These are phyloP conservation scores for Aechmea fasciata DNA, from an alignment of 176 grass and related monocot genomes.

Conservation along the genomic window DNA sequence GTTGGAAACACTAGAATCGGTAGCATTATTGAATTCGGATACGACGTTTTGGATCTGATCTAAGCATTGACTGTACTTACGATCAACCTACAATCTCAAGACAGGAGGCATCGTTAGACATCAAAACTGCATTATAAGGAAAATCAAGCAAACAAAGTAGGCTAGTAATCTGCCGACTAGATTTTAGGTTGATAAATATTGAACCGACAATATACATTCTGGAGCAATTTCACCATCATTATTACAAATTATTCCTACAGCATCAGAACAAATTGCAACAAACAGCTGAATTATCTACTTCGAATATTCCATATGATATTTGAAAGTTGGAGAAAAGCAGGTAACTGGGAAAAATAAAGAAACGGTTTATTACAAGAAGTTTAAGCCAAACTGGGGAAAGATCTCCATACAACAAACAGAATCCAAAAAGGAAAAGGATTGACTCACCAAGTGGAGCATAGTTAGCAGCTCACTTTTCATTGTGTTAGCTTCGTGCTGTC, in stretches of 20 bases:
- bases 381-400: not conserved
- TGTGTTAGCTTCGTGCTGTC: constrained; percentile 18
- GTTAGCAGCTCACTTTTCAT: constrained; percentile 40
- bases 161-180: too few relatives aligned
- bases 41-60: constrained; percentile 61
- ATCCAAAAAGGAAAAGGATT: not conserved
- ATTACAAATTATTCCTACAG: too few relatives aligned
- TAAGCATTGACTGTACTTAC: constrained; percentile 66
- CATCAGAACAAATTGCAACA: too few relatives aligned
- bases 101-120: not conserved
- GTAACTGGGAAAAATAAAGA: too few relatives aligned
- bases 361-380: not conserved
- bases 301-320: not conserved
- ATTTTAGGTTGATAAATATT: too few relatives aligned
- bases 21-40: constrained; percentile 41
- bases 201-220: too few relatives aligned
- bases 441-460: constrained; percentile 56
- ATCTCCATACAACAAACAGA: not conserved
- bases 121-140: too few relatives aligned
- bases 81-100: constrained; percentile 40
- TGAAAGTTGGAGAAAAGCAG: not conserved
- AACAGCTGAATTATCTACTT: not conserved
- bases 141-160: too few relatives aligned
- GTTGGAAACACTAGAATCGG: constrained; percentile 10
- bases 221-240: too few relatives aligned